Evolutionary conservation across 2,329 filamentous ascomycete genomes (phyloP).

Genomic region (Aphanoascus verrucosus): DNA sequence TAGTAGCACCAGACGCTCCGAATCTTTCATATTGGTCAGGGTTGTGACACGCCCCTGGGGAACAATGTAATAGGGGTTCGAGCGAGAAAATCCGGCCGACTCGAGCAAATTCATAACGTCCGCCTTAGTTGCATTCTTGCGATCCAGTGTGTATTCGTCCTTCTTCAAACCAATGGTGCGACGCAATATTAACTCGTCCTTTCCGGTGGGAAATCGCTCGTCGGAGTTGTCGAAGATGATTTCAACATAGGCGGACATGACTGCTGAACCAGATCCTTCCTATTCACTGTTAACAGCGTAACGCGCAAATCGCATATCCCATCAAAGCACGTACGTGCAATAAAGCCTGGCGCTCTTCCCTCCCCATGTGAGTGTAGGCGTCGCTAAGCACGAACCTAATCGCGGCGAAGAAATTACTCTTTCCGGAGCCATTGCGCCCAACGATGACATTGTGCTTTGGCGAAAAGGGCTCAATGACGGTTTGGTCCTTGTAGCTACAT

Average conservation of each 20-base stretch:
- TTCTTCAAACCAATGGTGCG: slow-evolving; percentile 96
- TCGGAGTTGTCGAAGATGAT: slow-evolving; percentile 98
- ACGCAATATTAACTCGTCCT: slow-evolving; percentile 78
- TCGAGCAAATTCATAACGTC: slow-evolving; percentile 94
- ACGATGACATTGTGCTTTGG: slow-evolving; percentile 97
- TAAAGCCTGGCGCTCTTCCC: slow-evolving; percentile 88
- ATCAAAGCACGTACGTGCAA: slow-evolving; percentile 53
- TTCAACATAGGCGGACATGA: slow-evolving; percentile 99
- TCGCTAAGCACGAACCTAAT: slow-evolving; percentile 98
- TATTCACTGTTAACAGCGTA: slow-evolving; percentile 27
- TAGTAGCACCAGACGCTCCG: slow-evolving; percentile 73
- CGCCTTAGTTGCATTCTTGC: slow-evolving; percentile 87
- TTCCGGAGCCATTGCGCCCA: slow-evolving; percentile 96
- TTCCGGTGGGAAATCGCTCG: slow-evolving; percentile 86
- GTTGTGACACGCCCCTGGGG: slow-evolving; percentile 93
- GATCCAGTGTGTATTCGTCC: slow-evolving; percentile 95
- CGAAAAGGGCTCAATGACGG: slow-evolving; percentile 95
- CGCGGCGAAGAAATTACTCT: slow-evolving; percentile 98
- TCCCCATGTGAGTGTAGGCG: slow-evolving; percentile 89
- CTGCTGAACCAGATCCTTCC: slow-evolving; percentile 92
- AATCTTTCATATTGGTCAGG: slow-evolving; percentile 97
- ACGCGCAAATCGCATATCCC: neutral
- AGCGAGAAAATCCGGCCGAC: slow-evolving; percentile 89
- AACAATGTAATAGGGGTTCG: slow-evolving; percentile 98
- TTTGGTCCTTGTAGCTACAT: slow-evolving; percentile 94